These are phyloP conservation scores for Geosmithia flava DNA, from an alignment of 2,329 filamentous ascomycete genomes.

Conservation along the genomic window DNA sequence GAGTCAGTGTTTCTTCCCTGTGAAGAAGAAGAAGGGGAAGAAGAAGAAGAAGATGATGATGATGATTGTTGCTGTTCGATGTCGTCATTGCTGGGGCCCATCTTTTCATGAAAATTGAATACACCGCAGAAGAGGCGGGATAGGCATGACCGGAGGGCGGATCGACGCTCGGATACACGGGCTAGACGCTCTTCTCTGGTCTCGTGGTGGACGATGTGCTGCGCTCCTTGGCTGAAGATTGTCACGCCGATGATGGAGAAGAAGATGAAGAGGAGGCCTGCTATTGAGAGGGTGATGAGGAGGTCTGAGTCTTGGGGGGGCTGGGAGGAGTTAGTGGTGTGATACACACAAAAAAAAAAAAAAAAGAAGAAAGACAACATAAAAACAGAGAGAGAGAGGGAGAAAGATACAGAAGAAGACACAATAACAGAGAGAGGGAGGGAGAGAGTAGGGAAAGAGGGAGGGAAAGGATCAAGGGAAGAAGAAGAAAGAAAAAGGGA, in stretches of 20 bases:
- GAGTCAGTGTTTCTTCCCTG: conserved; percentile 7
- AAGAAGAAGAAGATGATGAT: no score
- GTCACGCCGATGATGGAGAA: conserved; percentile 12
- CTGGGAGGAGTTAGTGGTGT: conserved; percentile 5
- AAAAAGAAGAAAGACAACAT: no score
- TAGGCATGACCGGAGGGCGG: conserved; percentile 12
- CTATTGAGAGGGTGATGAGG: conserved; percentile 11
- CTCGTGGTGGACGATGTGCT: conserved; percentile 9
- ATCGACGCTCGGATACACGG: conserved; percentile 11
- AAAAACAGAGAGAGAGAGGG: no score
- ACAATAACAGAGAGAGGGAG: no score
- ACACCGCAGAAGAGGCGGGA: conserved; percentile 15
- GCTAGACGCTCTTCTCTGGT: conserved; percentile 13
- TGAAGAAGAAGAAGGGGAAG: no score
- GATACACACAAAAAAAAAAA: not conserved
- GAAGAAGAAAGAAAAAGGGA: not conserved
- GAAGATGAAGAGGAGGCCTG: conserved; percentile 10
- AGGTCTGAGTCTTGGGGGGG: conserved; percentile 5
- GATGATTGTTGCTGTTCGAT: no score
- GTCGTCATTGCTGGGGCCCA: no score
- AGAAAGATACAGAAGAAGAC: no score
- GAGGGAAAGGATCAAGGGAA: not conserved
- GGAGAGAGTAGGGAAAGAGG: no score
- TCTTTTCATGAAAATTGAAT: no score
- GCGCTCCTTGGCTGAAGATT: conserved; percentile 7